Evolutionary conservation across 192 early-diverging fungal species (phyloP).

Genomic region (Entomortierella chlamydospora): DNA sequence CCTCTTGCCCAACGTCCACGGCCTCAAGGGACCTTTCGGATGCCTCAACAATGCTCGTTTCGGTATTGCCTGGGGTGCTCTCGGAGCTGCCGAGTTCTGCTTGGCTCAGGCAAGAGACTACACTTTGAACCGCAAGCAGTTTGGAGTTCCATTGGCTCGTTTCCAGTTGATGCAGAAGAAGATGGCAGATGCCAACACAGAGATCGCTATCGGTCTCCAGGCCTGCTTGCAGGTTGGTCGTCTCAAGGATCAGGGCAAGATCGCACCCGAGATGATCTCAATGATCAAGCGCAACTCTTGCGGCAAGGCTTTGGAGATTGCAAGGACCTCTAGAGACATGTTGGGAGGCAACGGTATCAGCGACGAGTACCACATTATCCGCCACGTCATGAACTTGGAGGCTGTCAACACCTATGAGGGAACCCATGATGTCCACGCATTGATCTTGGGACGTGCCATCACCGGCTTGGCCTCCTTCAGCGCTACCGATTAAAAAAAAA

Average conservation of each 20-base stretch:
- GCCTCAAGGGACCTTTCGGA: conserved; percentile 95
- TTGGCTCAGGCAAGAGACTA: conserved; percentile 91
- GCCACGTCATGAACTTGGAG: conserved; percentile 92
- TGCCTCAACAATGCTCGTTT: conserved; percentile 98
- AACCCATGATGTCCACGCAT: conserved; percentile 94
- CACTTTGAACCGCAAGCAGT: conserved; percentile 91
- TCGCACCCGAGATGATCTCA: conserved; percentile 95
- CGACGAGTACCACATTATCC: conserved; percentile 97
- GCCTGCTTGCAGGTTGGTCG: conserved; percentile 92
- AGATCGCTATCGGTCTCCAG: conserved; percentile 91
- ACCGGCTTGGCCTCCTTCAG: conserved; percentile 88
- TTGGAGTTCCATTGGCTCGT: conserved; percentile 89
- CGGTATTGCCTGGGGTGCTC: conserved; percentile 96
- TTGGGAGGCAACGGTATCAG: conserved; percentile 96
- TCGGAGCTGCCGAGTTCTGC: conserved; percentile 96
- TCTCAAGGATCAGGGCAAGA: conserved; percentile 87
- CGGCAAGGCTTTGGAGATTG: conserved; percentile 93
- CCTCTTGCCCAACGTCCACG: conserved; percentile 89
- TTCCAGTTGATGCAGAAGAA: conserved; percentile 98
- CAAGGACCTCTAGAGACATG: conserved; percentile 89
- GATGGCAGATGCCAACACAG: conserved; percentile 92
- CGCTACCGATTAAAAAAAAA: conserved; percentile 44
- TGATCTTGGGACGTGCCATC: conserved; percentile 93
- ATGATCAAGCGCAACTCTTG: conserved; percentile 97
- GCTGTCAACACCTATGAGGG: conserved; percentile 97